Evolutionary conservation across 768 basidiomycete species (phyloP).

Genomic region (Phallus indusiatus): DNA sequence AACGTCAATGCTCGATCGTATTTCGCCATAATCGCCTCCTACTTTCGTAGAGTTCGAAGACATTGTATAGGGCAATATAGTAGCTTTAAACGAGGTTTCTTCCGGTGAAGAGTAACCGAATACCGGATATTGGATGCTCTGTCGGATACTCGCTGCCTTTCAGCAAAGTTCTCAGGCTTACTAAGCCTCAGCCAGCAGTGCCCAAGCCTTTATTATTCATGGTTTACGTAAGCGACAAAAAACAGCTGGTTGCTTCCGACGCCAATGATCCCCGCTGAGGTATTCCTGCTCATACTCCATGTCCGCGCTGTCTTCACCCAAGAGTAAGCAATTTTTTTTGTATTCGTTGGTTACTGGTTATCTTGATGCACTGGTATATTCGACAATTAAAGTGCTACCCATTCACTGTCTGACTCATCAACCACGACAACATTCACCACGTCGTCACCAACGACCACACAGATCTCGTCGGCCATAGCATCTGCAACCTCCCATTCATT

Average conservation of each 20-base stretch:
- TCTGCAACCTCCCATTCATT: neutral
- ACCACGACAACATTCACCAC: neutral
- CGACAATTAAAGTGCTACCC: too few relatives aligned
- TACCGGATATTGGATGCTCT: too few relatives aligned
- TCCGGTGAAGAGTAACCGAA: too few relatives aligned
- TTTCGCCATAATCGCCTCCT: slow-evolving; percentile 67
- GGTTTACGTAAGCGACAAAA: neutral
- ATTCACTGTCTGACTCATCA: neutral
- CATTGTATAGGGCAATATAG: neutral
- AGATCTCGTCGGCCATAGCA: neutral
- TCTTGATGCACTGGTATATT: neutral
- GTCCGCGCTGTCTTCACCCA: neutral
- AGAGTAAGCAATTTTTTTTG: neutral
- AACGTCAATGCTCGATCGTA: slow-evolving; percentile 63
- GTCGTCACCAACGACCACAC: neutral
- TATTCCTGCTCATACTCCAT: neutral
- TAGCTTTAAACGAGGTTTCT: too few relatives aligned
- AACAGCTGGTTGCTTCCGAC: neutral
- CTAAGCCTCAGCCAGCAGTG: neutral
- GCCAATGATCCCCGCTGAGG: neutral
- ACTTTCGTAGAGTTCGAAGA: slow-evolving; percentile 28
- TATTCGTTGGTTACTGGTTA: neutral
- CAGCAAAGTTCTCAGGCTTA: neutral
- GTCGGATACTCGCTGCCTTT: neutral
- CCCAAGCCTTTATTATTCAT: neutral